Conservation (phyloP, 306 rosid species). For the Rubus parviflorus region DNA sequence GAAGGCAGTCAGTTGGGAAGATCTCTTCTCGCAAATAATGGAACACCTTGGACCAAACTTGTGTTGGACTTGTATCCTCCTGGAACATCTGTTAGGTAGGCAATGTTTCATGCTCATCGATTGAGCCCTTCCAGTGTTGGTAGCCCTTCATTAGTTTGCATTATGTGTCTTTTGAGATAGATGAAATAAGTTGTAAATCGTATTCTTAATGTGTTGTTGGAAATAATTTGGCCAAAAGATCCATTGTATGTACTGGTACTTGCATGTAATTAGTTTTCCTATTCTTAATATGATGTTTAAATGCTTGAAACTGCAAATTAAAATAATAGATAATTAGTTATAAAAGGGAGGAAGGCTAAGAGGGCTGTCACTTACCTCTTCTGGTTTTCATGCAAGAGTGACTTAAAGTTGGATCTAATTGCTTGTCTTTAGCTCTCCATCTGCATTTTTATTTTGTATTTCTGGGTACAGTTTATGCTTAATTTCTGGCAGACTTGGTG, state of each 20-base stretch:
- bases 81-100: slow-evolving; percentile 66
- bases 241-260: neutral
- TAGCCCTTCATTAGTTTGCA: neutral
- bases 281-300: neutral
- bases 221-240: neutral
- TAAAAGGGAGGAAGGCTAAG: neutral
- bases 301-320: neutral
- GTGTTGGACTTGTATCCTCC: slow-evolving; percentile 68
- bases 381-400: neutral
- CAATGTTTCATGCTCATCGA: neutral
- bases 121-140: neutral
- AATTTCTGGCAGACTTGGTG: neutral
- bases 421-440: neutral
- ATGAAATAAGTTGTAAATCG: neutral
- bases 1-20: slow-evolving; percentile 51
- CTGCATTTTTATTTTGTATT: neutral
- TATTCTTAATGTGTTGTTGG: neutral
- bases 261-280: neutral
- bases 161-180: neutral
- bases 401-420: neutral
- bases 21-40: slow-evolving; percentile 41
- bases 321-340: neutral
- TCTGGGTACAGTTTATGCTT: neutral
- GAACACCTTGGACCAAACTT: slow-evolving; percentile 68
- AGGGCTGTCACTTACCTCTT: neutral